Evolutionary conservation across 208 protist species (phyloP).

Genomic region (Angomonas ambiguus): DNA sequence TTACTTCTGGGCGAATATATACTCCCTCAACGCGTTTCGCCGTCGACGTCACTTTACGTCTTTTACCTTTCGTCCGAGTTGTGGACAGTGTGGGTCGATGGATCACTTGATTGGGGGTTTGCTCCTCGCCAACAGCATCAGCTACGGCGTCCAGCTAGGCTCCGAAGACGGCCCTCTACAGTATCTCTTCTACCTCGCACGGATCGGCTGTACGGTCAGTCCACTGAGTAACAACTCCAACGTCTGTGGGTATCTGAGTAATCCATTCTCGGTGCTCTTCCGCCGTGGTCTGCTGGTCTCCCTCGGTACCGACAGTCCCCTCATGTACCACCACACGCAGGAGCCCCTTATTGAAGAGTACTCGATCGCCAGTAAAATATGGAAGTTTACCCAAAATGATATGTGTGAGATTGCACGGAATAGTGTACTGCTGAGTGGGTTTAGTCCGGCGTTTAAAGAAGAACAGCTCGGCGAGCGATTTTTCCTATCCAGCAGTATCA

Average conservation of each 20-base stretch:
- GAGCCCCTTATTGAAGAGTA: slow-evolving; percentile 92
- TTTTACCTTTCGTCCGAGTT: slow-evolving; percentile 97
- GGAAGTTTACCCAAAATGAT: slow-evolving; percentile 89
- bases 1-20: slow-evolving; percentile 98
- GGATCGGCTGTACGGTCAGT: slow-evolving; percentile 96
- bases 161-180: slow-evolving; percentile 86
- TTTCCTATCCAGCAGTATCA: slow-evolving; percentile 84
- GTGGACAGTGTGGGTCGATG: slow-evolving; percentile 90
- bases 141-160: slow-evolving; percentile 95
- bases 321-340: slow-evolving; percentile 97
- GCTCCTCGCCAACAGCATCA: slow-evolving; percentile 93
- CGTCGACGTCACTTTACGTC: slow-evolving; percentile 82
- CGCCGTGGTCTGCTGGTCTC: slow-evolving; percentile 94
- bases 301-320: slow-evolving; percentile 94
- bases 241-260: slow-evolving; percentile 94
- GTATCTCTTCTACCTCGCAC: slow-evolving; percentile 99
- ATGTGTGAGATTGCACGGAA: slow-evolving; percentile 92
- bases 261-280: slow-evolving; percentile 96
- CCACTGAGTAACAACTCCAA: slow-evolving; percentile 99
- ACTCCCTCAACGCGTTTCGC: slow-evolving; percentile 95
- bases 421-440: slow-evolving; percentile 84
- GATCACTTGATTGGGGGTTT: slow-evolving; percentile 95
- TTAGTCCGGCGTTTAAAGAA: slow-evolving; percentile 75
- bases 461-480: slow-evolving; percentile 81
- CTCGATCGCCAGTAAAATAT: slow-evolving; percentile 90